These are phyloP conservation scores for Ogataea kodamae DNA, from an alignment of 805 yeast species.

Conservation along the genomic window DNA sequence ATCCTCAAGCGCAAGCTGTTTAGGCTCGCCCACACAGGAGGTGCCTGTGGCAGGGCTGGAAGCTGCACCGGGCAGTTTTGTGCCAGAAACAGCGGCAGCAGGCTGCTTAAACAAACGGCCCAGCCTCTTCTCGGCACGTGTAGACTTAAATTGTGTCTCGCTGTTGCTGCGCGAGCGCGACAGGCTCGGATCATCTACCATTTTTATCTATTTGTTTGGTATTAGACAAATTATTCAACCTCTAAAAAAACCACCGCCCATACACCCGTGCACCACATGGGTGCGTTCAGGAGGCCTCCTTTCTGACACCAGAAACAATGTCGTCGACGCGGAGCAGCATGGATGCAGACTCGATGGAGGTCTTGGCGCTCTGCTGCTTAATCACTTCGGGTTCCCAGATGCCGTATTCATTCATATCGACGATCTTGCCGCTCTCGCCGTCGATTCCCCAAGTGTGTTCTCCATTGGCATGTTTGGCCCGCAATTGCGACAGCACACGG, in stretches of 20 bases:
- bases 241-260: background rate
- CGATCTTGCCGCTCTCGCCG: conserved; percentile 91
- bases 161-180: conserved; percentile 29
- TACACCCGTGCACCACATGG: conserved; percentile 7
- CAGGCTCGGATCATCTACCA: background rate
- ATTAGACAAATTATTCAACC: too few relatives aligned
- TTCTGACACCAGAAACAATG: conserved; percentile 91
- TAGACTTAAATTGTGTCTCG: conserved; percentile 29
- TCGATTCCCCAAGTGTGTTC: conserved; percentile 83
- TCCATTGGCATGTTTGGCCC: conserved; percentile 96
- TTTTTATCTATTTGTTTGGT: conserved; percentile 1
- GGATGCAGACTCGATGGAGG: conserved; percentile 97
- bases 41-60: conserved; percentile 2
- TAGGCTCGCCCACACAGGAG: conserved; percentile 12
- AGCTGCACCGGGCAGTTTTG: conserved; percentile 3
- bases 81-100: conserved; percentile 3
- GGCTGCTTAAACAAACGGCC: conserved; percentile 32
- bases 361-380: conserved; percentile 93
- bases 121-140: conserved; percentile 35
- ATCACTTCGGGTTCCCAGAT: conserved; percentile 99
- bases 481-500: conserved; percentile 78
- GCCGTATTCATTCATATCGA: conserved; percentile 93
- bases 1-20: conserved; percentile 22
- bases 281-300: conserved; percentile 17
- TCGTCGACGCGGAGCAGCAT: conserved; percentile 94